Percentiles rank a stretch among this genome's conserved stretches.
Evolutionary conservation across 176 grass and related monocot genomes (phyloP).

Genomic region (Tillandsia fasciculata): DNA sequence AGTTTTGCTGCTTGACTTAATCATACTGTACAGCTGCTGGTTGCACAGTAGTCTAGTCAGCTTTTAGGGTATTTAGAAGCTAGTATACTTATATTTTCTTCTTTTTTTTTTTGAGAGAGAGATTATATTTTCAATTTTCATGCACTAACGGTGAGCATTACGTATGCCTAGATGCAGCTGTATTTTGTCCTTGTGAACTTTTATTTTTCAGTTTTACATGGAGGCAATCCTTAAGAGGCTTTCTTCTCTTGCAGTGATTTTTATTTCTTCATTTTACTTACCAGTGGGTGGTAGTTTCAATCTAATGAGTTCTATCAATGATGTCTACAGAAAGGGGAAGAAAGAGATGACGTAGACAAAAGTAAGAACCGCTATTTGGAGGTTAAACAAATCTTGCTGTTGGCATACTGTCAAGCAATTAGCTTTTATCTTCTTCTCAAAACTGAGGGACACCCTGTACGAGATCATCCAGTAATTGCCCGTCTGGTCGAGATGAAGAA

Average conservation of each 20-base stretch:
- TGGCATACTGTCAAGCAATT: constrained; percentile 82
- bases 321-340: constrained; percentile 30
- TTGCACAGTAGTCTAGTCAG: too few species aligned
- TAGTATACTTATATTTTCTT: too few species aligned
- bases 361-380: constrained; percentile 43
- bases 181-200: neutral
- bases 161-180: neutral
- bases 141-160: neutral
- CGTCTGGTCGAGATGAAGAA: constrained; percentile 82
- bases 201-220: neutral
- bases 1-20: too few species aligned
- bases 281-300: neutral
- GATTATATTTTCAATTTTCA: too few species aligned
- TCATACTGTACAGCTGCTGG: too few species aligned
- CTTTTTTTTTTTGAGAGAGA: too few species aligned
- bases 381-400: constrained; percentile 59
- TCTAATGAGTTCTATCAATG: constrained; percentile 1
- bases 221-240: neutral
- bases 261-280: neutral
- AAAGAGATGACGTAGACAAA: constrained; percentile 28
- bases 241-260: neutral
- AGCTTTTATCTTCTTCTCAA: constrained; percentile 94
- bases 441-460: constrained; percentile 66
- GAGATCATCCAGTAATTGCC: constrained; percentile 86
- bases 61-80: too few species aligned